Evolutionary conservation across 2,329 filamentous ascomycete species (phyloP), one percentile per base, ranked within the genome.

Genomic region (Diaporthe longicolla): DNA sequence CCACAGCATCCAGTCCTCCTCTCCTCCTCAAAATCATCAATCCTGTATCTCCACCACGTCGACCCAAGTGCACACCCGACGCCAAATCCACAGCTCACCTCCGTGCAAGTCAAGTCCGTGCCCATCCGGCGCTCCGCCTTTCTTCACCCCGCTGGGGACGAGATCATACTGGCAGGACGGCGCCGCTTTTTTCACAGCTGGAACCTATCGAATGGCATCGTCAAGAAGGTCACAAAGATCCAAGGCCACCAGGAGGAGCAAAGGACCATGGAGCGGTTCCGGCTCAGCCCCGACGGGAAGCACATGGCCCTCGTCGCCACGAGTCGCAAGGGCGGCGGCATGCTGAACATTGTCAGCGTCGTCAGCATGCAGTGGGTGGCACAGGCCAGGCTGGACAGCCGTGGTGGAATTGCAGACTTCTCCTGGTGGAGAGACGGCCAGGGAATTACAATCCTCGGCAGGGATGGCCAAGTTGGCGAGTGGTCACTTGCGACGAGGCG

Each of bases 151-250:
- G 85, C 85, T 21, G 94, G 94, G 76, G 92, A 93, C 76, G 93
- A 93, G 78, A 93, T 99, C 77, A 94, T 98, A 82, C 94, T 98
- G 74, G 93, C 95, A 24, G 95, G 95, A 50, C 93, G 96, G 48
- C 91, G 97, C 66, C 92, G 92, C 76, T 98, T 95, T 86, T 98
- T 98, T 83, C 97, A 98, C 84, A 92, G 93, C 77, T 99, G 97
- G 97, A 93, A 98, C 79, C 89, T 99, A 32, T 87, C 93, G 57
- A 92, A 93, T 0, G 97, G 97, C 57, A 86, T 88, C 17, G 91
- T 99, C 65, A 93, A 96, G 79, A 98, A 97, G 84, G 90, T 97
- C 58, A 91, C 90, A 78, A 88, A 93, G 81, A 86, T 97, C 74
- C 90, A 93, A 80, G 91, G 95, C 76, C 93, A 95, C 78, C 87